phyloP scores from a whole-genome alignment of 192 early-diverging fungal species.

The Pilobolus umbonatus region DNA sequence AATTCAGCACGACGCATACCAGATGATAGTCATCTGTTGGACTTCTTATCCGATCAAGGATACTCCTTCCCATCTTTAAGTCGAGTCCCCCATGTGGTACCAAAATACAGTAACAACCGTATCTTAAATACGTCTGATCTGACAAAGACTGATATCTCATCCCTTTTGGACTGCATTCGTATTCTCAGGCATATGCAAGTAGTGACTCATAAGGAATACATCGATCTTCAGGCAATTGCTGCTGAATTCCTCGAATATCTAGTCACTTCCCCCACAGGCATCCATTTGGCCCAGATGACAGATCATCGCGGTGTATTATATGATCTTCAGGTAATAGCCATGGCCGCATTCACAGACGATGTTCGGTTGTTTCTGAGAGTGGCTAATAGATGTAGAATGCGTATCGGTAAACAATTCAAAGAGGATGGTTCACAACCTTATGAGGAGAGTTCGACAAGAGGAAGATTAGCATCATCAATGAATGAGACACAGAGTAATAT shows the following conservation, averaged over 20 bases:
- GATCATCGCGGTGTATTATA: constrained; percentile 55
- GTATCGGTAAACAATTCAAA: constrained; percentile 56
- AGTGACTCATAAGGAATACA: constrained; percentile 55
- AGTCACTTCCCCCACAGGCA: constrained; percentile 49
- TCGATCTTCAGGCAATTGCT: constrained; percentile 44
- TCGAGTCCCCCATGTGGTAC: constrained; percentile 43
- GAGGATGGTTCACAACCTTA: constrained; percentile 29
- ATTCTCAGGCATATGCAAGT: constrained; percentile 45
- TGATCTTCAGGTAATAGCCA: constrained; percentile 48
- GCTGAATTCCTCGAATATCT: constrained; percentile 50
- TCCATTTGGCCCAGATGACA: constrained; percentile 45
- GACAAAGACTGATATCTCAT: constrained; percentile 42
- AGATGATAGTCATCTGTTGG: constrained; percentile 39
- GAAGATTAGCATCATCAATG: not conserved
- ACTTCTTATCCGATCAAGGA: constrained; percentile 54
- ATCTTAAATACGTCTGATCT: constrained; percentile 39
- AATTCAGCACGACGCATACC: constrained; percentile 34
- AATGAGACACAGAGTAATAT: not conserved
- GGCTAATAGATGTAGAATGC: constrained; percentile 54
- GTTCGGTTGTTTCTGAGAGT: constrained; percentile 49
- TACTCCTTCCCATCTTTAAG: constrained; percentile 55
- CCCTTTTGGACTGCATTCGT: constrained; percentile 49
- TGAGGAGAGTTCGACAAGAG: constrained; percentile 10
- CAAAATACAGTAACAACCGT: constrained; percentile 29
- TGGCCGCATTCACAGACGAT: constrained; percentile 55